Percentiles rank a stretch among this genome's conserved stretches.
Evolutionary conservation across 1,139 yeast genomes (phyloP).

Genomic region (Debaryomyces singareniensis): DNA sequence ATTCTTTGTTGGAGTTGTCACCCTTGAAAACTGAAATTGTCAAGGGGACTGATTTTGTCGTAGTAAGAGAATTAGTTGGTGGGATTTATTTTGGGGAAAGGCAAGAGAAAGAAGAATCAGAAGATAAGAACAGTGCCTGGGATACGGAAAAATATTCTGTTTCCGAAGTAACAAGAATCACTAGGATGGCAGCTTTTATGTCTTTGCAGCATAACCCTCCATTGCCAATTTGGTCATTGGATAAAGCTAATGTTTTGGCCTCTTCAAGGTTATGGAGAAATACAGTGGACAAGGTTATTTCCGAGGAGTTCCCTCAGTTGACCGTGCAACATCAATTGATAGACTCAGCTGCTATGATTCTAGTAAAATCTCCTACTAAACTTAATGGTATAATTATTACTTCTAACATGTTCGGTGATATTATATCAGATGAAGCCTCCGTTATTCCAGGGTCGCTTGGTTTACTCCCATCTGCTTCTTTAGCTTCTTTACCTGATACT

Average conservation of each 20-base stretch:
- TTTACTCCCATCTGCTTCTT: constrained; percentile 89
- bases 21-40: constrained; percentile 84
- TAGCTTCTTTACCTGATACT: constrained; percentile 91
- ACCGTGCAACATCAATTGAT: constrained; percentile 87
- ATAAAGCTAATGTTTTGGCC: constrained; percentile 95
- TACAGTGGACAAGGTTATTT: constrained; percentile 79
- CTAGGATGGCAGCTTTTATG: constrained; percentile 96
- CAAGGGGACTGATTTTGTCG: constrained; percentile 83
- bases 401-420: constrained; percentile 96
- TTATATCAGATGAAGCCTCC: constrained; percentile 94
- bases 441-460: constrained; percentile 98
- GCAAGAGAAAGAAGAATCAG: constrained; percentile 81
- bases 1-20: constrained; percentile 73
- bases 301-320: constrained; percentile 84
- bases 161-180: constrained; percentile 86
- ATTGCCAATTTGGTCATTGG: constrained; percentile 89
- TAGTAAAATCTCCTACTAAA: constrained; percentile 83
- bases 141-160: constrained; percentile 92
- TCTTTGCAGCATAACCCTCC: constrained; percentile 94
- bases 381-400: constrained; percentile 90
- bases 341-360: constrained; percentile 97
- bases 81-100: constrained; percentile 97
- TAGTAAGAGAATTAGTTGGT: constrained; percentile 94
- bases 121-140: constrained; percentile 61
- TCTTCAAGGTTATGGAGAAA: constrained; percentile 94